Evolutionary conservation across 2,329 filamentous ascomycete species (phyloP), one percentile per base, ranked within the genome.

Genomic region (Cordyceps militaris): DNA sequence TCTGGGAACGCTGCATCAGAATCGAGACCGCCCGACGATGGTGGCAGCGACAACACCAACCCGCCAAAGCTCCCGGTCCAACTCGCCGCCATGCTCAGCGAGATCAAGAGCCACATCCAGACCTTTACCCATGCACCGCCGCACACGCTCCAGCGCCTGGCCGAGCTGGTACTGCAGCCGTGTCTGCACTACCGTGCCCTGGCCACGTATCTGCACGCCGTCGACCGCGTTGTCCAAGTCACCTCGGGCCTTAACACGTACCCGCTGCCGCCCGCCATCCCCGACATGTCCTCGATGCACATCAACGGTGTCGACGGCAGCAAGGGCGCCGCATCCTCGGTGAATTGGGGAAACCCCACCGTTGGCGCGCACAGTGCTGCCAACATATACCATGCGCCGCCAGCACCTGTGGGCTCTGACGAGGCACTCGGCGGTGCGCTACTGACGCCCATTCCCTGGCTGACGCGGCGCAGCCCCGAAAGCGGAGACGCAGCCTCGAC

Each of bases 391-490:
- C 14, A 23, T 14, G 21, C 26, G 11, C 36, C 21, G 30, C 42
- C 50, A 61, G 70, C 72, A 9, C 71, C 75, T 13, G 75, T 93
- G 7, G 92, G 91, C 2, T 91, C 88, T 50, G 93, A 97, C 65
- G 93, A 97, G 69, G 88, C 87, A 13, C 76, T 97, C 1, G 93
- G 93, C 23, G 94, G 94, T 7, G 94, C 94, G 0, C 78, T 97
- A 19, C 78, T 99, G 51, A 97, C 93, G 1, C 94, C 93, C 0
- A 97, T 99, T 58, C 89, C 92, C 0, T 99, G 94, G 94, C 76
- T 97, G 52, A 78, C 73, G 26, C 72, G 75, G 42, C 67, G 64
- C 38, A 70, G 69, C 30, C 67, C 69, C 4, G 67, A 70, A 56
- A 68, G 63, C 57, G 64, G 51, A 52, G 64, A 63, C 7, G 65